A percentile compares a stretch with the other conserved stretches of the same genome.
These are phyloP conservation scores for Firmiana major DNA, from an alignment of 345 rosid species.

Conservation along the genomic window DNA sequence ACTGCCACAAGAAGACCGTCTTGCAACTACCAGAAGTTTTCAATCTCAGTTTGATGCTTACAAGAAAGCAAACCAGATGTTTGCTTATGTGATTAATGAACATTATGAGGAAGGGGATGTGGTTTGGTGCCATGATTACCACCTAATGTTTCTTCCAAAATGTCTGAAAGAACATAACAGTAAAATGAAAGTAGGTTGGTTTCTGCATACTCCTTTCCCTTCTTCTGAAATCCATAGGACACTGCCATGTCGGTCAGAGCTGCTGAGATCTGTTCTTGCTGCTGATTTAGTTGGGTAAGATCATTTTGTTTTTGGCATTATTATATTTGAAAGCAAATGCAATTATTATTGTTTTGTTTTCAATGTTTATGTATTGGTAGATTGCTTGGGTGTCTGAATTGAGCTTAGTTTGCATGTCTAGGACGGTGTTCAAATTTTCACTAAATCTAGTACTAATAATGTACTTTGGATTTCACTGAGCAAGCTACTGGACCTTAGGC, in stretches of 20 bases:
- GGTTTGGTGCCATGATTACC: conserved; percentile 69
- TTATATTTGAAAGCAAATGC: neutral
- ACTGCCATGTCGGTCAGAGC: conserved; percentile 49
- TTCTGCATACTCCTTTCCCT: conserved; percentile 61
- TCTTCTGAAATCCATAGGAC: conserved; percentile 61
- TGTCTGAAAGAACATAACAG: conserved; percentile 41
- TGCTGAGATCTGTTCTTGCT: conserved; percentile 51
- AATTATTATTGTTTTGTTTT: neutral
- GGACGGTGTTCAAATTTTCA: neutral
- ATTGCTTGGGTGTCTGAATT: neutral
- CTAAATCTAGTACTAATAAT: neutral
- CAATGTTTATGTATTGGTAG: neutral
- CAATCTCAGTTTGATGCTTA: conserved; percentile 64
- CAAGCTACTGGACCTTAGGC: conserved; percentile 8
- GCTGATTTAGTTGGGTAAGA: conserved; percentile 59
- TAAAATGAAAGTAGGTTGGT: conserved; percentile 61
- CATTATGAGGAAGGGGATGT: conserved; percentile 54
- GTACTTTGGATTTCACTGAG: neutral
- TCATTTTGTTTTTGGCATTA: neutral
- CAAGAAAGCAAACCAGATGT: conserved; percentile 56
- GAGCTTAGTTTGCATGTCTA: conserved; percentile 10
- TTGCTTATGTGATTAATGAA: conserved; percentile 49
- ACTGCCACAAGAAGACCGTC: conserved; percentile 59
- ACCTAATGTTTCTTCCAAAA: conserved; percentile 52
- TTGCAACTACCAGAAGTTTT: conserved; percentile 54